Evolutionary conservation across 2,329 filamentous ascomycete genomes (phyloP).

Genomic region (Hypoxylon rubiginosum): DNA sequence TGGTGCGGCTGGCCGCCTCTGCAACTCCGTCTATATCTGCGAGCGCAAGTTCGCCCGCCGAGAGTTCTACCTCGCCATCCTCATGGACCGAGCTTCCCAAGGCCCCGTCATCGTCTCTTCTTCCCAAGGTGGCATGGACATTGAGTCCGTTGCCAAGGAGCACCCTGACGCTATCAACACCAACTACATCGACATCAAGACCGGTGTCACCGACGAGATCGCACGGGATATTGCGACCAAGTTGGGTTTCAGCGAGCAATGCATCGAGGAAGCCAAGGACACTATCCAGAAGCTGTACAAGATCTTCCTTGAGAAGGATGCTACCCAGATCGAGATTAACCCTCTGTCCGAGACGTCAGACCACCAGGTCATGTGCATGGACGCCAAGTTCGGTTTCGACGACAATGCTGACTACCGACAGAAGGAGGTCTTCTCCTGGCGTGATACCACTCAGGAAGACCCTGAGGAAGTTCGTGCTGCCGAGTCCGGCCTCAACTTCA

Average conservation of each 20-base stretch:
- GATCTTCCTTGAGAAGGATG: constrained; percentile 98
- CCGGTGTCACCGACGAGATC: constrained; percentile 95
- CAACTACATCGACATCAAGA: constrained; percentile 92
- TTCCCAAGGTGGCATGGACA: constrained; percentile 99
- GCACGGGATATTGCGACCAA: constrained; percentile 89
- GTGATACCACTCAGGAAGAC: constrained; percentile 96
- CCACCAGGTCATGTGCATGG: constrained; percentile 98
- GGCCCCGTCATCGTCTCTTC: constrained; percentile 96
- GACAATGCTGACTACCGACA: constrained; percentile 99
- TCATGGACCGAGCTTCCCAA: constrained; percentile 96
- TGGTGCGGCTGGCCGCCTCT: constrained; percentile 90
- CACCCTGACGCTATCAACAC: constrained; percentile 95
- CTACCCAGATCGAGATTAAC: constrained; percentile 99
- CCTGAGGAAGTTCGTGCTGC: constrained; percentile 97
- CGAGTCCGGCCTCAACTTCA: constrained; percentile 97
- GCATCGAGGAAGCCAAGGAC: constrained; percentile 93
- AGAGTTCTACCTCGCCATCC: constrained; percentile 98
- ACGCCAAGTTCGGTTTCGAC: constrained; percentile 98
- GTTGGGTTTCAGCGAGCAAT: constrained; percentile 98
- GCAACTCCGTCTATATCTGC: constrained; percentile 98
- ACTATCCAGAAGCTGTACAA: constrained; percentile 99
- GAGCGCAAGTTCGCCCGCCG: constrained; percentile 99
- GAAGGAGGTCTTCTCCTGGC: constrained; percentile 94
- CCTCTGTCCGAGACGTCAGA: constrained; percentile 97
- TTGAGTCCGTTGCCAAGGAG: constrained; percentile 98